phyloP scores from a whole-genome alignment of 176 grass and related monocot genomes.

The Phoenix dactylifera region DNA sequence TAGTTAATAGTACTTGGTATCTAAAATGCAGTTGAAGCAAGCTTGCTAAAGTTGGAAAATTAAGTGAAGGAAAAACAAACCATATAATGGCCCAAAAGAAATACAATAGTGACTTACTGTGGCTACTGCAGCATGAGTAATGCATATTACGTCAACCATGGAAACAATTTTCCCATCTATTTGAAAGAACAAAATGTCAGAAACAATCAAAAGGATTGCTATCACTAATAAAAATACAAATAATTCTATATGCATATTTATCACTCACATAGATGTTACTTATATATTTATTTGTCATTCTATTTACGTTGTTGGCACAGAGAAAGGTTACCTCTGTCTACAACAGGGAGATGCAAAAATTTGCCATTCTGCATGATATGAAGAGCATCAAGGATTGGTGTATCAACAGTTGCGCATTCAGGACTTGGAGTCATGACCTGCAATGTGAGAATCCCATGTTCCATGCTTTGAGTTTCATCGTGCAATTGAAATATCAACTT shows the following conservation, averaged over 20 bases:
- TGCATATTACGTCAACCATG: conserved; percentile 59
- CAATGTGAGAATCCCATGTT: not conserved
- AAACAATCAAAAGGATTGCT: not conserved
- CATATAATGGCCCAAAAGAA: not conserved
- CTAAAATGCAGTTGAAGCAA: no score
- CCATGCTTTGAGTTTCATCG: not conserved
- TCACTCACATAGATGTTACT: no score
- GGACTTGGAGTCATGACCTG: conserved; percentile 75
- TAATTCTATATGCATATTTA: no score
- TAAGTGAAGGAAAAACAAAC: no score
- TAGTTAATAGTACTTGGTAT: no score
- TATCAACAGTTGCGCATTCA: conserved; percentile 59
- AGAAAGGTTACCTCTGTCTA: conserved; percentile 33
- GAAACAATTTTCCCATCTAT: conserved; percentile 54
- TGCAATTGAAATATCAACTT: not conserved
- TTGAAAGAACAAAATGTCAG: conserved; percentile 3
- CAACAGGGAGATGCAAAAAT: conserved; percentile 72
- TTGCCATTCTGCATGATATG: conserved; percentile 64
- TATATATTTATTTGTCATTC: no score
- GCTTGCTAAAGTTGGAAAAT: no score
- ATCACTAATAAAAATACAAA: no score
- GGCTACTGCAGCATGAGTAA: conserved; percentile 47
- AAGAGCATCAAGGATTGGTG: conserved; percentile 67
- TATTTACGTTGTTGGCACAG: no score
- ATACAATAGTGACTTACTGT: conserved; percentile 27